phyloP scores from a whole-genome alignment of 179 eudicot species.

The Carnegiea gigantea region DNA sequence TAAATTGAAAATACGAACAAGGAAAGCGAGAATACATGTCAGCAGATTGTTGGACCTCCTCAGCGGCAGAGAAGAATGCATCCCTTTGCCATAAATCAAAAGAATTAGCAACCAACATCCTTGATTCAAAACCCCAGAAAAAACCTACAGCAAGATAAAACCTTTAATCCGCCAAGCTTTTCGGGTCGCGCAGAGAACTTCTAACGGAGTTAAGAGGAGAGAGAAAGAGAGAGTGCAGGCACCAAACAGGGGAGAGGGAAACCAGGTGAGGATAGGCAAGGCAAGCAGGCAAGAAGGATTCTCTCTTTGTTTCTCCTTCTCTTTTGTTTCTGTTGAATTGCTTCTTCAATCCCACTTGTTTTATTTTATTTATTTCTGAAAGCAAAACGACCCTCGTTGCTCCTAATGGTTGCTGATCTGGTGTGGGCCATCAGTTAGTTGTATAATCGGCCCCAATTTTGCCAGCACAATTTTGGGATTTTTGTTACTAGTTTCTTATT shows the following conservation, averaged over 20 bases:
- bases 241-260: neutral
- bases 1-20: neutral
- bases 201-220: neutral
- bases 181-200: neutral
- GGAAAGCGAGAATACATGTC: constrained; percentile 50
- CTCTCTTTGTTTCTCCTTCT: neutral
- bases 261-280: neutral
- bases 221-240: constrained; percentile 1
- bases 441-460: neutral
- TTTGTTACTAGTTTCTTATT: neutral
- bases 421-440: neutral
- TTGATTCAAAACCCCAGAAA: constrained; percentile 10
- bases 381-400: neutral
- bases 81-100: constrained; percentile 94
- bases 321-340: neutral
- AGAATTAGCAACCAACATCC: constrained; percentile 38
- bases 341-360: neutral
- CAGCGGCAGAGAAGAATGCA: constrained; percentile 82
- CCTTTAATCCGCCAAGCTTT: constrained; percentile 9
- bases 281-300: constrained; percentile 1
- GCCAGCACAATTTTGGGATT: neutral
- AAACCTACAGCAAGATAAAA: neutral
- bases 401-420: constrained; percentile 1
- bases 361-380: neutral
- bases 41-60: constrained; percentile 85